These are phyloP conservation scores for Odonthalia washingtoniensis DNA, from an alignment of 31 red algal genomes.

Conservation along the genomic window DNA sequence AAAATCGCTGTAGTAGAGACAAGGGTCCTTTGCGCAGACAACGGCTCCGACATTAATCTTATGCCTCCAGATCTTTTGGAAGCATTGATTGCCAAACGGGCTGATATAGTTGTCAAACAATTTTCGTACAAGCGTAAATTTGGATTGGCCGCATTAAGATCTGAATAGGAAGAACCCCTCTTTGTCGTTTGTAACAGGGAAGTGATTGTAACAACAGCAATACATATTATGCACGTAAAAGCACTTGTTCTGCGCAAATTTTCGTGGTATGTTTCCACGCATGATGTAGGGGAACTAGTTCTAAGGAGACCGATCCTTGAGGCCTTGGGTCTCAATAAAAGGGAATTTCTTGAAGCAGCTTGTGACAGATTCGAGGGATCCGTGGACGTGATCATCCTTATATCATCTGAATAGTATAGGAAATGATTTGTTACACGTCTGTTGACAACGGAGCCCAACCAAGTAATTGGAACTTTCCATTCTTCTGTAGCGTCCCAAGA, in stretches of 20 bases:
- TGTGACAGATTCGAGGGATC: background rate
- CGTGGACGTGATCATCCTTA: background rate
- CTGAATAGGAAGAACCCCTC: constrained; percentile 5
- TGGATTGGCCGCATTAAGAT: constrained; percentile 4
- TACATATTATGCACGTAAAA: constrained; percentile 14
- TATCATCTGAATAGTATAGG: background rate
- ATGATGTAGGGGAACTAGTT: constrained; percentile 33
- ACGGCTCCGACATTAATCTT: too few species aligned
- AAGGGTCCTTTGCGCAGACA: too few species aligned
- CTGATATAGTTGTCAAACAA: background rate
- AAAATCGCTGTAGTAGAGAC: too few species aligned
- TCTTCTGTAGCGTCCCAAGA: background rate
- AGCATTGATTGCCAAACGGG: too few species aligned
- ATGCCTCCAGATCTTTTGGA: too few species aligned
- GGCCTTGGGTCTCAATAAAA: constrained; percentile 25
- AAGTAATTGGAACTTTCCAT: constrained; percentile 21
- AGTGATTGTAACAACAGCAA: background rate
- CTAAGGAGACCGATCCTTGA: constrained; percentile 29
- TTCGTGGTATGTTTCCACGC: constrained; percentile 17
- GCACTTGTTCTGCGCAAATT: constrained; percentile 31
- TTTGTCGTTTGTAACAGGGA: constrained; percentile 18
- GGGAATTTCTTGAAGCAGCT: constrained; percentile 17
- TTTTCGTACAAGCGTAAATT: background rate
- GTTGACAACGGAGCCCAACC: too few species aligned
- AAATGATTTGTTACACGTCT: constrained; percentile 16